Percentiles rank a stretch among this genome's conserved stretches.
Conservation (phyloP, 768 basidiomycete species). For the Pleurotus giganteus region DNA sequence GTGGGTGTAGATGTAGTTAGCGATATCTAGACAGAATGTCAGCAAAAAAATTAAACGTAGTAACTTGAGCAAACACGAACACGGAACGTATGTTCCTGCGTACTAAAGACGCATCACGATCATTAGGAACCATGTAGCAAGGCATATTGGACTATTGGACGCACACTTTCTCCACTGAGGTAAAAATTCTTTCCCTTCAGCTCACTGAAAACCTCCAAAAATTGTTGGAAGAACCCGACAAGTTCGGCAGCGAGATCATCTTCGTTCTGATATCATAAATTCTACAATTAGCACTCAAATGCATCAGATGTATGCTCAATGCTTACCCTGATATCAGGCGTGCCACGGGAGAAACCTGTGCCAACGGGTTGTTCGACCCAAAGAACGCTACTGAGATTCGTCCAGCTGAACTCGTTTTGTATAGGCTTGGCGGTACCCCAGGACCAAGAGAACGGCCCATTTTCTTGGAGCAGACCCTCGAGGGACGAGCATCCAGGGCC, state of each 20-base stretch:
- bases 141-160: constrained; percentile 21
- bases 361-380: constrained; percentile 82
- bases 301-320: neutral
- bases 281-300: neutral
- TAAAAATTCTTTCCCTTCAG: constrained; percentile 72
- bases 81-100: constrained; percentile 3
- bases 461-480: constrained; percentile 71
- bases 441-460: constrained; percentile 71
- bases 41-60: constrained; percentile 5
- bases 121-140: neutral
- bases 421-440: constrained; percentile 63
- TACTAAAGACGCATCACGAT: constrained; percentile 5
- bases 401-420: constrained; percentile 71
- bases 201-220: constrained; percentile 71
- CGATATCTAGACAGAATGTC: constrained; percentile 50
- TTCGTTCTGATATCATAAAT: constrained; percentile 35
- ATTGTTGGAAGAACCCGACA: constrained; percentile 69
- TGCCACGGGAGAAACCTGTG: constrained; percentile 74
- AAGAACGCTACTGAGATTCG: constrained; percentile 71
- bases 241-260: constrained; percentile 46
- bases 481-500: constrained; percentile 78
- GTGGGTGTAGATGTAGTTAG: constrained; percentile 69
- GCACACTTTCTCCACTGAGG: constrained; percentile 71
- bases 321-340: constrained; percentile 57
- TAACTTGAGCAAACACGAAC: neutral